These are phyloP conservation scores for Sphagnum contortum DNA, from an alignment of 225 moss, liverwort and hornwort genomes.

Conservation along the genomic window DNA sequence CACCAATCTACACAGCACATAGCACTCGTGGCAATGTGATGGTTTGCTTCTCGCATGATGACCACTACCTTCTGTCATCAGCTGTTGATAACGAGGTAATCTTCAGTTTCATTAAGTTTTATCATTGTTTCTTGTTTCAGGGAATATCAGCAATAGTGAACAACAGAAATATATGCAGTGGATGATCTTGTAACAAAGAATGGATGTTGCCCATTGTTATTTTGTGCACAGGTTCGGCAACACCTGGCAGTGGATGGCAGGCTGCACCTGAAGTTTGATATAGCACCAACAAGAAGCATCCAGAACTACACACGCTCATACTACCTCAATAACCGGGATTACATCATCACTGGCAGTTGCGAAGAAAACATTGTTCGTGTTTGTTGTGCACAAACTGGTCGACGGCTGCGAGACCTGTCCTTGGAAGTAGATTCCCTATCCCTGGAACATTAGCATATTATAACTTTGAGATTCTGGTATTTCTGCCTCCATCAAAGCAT, in stretches of 20 bases:
- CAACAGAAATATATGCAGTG: too few relatives aligned
- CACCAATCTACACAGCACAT: conserved; percentile 57
- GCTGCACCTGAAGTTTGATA: conserved; percentile 64
- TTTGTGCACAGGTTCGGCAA: conserved; percentile 48
- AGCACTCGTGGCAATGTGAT: conserved; percentile 74
- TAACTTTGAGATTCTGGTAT: too few relatives aligned
- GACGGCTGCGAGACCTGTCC: conserved; percentile 59
- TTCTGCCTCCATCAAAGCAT: too few relatives aligned
- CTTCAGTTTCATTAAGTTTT: not conserved
- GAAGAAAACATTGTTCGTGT: conserved; percentile 79
- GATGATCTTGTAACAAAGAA: too few relatives aligned
- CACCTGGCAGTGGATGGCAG: conserved; percentile 74
- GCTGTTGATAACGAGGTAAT: conserved; percentile 80
- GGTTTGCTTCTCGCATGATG: conserved; percentile 78
- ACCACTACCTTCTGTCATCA: conserved; percentile 76
- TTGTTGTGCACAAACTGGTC: conserved; percentile 77
- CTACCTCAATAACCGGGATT: conserved; percentile 76
- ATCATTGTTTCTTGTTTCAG: not conserved
- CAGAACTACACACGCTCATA: conserved; percentile 78
- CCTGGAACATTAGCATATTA: not conserved
- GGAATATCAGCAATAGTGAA: too few relatives aligned
- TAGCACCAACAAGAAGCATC: conserved; percentile 44
- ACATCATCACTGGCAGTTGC: conserved; percentile 81
- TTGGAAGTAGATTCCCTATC: conserved; percentile 39
- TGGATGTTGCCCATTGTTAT: too few relatives aligned